Conservation (phyloP, 306 rosid species). For the Acacia crassicarpa region DNA sequence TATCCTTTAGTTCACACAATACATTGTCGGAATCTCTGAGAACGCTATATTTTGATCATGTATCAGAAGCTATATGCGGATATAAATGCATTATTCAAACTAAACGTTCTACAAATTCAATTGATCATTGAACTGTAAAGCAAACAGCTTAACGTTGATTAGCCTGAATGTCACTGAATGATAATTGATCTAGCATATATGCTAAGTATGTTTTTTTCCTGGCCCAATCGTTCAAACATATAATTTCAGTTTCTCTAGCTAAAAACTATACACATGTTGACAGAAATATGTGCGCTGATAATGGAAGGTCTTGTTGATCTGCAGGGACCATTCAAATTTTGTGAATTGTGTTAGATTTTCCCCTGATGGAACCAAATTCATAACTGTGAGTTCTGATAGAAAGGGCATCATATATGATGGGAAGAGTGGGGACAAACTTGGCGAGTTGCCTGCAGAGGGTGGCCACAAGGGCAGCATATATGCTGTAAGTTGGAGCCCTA, state of each 20-base stretch:
- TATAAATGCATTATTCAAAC: too few relatives aligned
- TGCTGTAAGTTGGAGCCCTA: constrained; percentile 94
- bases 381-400: constrained; percentile 90
- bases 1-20: not conserved
- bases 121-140: too few relatives aligned
- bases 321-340: constrained; percentile 94
- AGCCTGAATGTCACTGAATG: not conserved
- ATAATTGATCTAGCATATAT: not conserved
- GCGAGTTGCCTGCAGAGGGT: constrained; percentile 76
- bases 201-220: not conserved
- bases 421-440: constrained; percentile 79
- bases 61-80: not conserved
- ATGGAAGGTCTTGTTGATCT: constrained; percentile 26
- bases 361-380: constrained; percentile 91
- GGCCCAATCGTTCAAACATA: not conserved
- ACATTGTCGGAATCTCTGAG: not conserved
- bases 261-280: not conserved
- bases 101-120: too few relatives aligned
- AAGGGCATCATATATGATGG: constrained; percentile 82
- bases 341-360: constrained; percentile 85
- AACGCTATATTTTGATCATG: not conserved
- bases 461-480: constrained; percentile 96
- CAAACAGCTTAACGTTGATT: not conserved
- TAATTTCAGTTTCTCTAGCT: not conserved
- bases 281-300: not conserved